Percentiles rank a stretch among this genome's conserved stretches.
These are phyloP conservation scores for Ciborinia camelliae DNA, from an alignment of 2,329 filamentous ascomycete species.

Conservation along the genomic window DNA sequence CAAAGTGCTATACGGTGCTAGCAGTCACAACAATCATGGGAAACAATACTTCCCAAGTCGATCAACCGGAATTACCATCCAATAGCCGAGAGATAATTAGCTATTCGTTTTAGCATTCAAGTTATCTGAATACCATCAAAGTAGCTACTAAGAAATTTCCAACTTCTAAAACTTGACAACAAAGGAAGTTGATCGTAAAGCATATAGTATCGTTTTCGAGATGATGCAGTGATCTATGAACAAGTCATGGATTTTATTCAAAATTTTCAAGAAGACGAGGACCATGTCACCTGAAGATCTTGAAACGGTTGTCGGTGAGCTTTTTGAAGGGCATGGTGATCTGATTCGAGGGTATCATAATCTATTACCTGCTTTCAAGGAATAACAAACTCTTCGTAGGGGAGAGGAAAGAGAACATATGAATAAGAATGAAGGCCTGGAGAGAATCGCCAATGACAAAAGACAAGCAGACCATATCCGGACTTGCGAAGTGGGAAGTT, in stretches of 20 bases:
- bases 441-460: background rate
- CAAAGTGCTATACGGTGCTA: too few relatives aligned
- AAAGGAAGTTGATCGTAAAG: background rate
- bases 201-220: background rate
- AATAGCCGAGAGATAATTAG: background rate
- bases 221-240: background rate
- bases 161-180: too few relatives aligned
- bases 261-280: background rate
- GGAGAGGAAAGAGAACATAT: background rate
- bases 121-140: background rate
- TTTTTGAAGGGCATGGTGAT: background rate
- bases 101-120: background rate
- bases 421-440: background rate
- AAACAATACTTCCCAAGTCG: background rate
- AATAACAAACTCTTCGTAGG: background rate
- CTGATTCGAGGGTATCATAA: background rate
- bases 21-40: background rate
- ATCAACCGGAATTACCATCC: background rate
- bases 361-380: background rate
- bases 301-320: background rate
- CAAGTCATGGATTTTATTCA: background rate
- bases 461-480: background rate
- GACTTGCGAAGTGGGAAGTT: conserved; percentile 14
- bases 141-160: background rate
- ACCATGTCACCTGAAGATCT: background rate